Percentiles rank a stretch among this genome's conserved stretches.
Evolutionary conservation across 2,329 filamentous ascomycete genomes (phyloP).

Genomic region (Microsporum ferrugineum): DNA sequence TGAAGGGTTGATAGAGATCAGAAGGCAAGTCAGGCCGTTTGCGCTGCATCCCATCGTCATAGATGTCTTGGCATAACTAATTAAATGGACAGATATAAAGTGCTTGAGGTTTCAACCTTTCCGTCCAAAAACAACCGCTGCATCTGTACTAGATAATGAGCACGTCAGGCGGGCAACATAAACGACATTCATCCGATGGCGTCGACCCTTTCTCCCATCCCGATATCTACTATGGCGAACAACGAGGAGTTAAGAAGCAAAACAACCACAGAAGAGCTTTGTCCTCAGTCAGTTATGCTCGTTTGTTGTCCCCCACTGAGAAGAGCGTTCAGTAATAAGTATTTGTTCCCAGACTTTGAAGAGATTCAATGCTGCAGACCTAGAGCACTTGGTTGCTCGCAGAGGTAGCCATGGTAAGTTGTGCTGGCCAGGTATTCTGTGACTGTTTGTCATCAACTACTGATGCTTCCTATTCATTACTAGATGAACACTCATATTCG

Average conservation of each 20-base stretch:
- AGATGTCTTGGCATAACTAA: not conserved
- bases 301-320: not conserved
- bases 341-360: constrained; percentile 23
- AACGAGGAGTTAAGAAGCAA: constrained; percentile 29
- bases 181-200: constrained; percentile 30
- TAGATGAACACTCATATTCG: constrained; percentile 63
- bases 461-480: not conserved
- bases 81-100: not conserved
- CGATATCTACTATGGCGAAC: constrained; percentile 48
- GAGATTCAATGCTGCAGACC: constrained; percentile 27
- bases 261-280: constrained; percentile 10
- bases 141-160: constrained; percentile 8
- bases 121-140: not conserved
- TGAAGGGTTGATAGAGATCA: not conserved
- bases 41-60: not conserved
- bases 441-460: not conserved
- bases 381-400: constrained; percentile 28
- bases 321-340: constrained; percentile 11
- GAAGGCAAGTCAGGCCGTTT: not conserved
- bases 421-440: not conserved
- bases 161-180: constrained; percentile 9
- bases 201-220: constrained; percentile 48
- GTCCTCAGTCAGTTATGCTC: constrained; percentile 10
- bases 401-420: constrained; percentile 36
- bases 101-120: not conserved